These are phyloP conservation scores for Peronospora destructor DNA, from an alignment of 352 stramenopile genomes.

Conservation along the genomic window DNA sequence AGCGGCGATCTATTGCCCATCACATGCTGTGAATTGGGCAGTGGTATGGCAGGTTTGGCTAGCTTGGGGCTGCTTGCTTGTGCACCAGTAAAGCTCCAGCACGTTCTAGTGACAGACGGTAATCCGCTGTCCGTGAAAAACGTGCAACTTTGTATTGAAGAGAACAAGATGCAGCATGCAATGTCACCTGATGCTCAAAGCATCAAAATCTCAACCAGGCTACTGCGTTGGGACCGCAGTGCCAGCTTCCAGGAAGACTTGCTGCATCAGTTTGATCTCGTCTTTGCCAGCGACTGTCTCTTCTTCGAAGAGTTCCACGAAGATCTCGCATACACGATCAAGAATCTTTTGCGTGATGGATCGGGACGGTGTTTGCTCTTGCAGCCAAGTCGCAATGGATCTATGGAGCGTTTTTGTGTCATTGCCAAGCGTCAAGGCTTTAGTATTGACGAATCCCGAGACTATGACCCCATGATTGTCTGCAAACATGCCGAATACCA, in stretches of 20 bases:
- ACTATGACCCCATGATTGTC: conserved; percentile 43
- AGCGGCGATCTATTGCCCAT: conserved; percentile 12
- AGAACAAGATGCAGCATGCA: conserved; percentile 34
- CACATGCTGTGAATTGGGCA: conserved; percentile 63
- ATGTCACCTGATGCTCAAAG: conserved; percentile 3
- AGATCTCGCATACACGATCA: conserved; percentile 63
- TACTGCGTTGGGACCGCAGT: conserved; percentile 69
- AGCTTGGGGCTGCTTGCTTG: conserved; percentile 57
- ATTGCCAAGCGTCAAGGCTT: conserved; percentile 41
- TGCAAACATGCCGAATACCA: conserved; percentile 33
- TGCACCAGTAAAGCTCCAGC: conserved; percentile 28
- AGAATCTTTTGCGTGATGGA: conserved; percentile 34
- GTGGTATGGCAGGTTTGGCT: conserved; percentile 70
- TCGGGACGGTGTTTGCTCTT: conserved; percentile 60
- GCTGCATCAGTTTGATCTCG: conserved; percentile 61
- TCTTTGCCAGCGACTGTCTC: conserved; percentile 79
- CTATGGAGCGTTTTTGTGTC: conserved; percentile 67
- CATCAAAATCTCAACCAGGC: conserved; percentile 22
- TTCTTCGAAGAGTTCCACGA: conserved; percentile 86
- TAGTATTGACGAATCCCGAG: conserved; percentile 21
- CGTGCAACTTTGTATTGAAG: conserved; percentile 49
- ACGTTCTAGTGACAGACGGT: conserved; percentile 66
- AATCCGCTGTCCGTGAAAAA: conserved; percentile 68
- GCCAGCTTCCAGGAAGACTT: conserved; percentile 19
- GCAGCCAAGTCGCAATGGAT: conserved; percentile 63